These are phyloP conservation scores for Cytospora chrysosperma DNA, from an alignment of 2,329 filamentous ascomycete species.

Conservation along the genomic window DNA sequence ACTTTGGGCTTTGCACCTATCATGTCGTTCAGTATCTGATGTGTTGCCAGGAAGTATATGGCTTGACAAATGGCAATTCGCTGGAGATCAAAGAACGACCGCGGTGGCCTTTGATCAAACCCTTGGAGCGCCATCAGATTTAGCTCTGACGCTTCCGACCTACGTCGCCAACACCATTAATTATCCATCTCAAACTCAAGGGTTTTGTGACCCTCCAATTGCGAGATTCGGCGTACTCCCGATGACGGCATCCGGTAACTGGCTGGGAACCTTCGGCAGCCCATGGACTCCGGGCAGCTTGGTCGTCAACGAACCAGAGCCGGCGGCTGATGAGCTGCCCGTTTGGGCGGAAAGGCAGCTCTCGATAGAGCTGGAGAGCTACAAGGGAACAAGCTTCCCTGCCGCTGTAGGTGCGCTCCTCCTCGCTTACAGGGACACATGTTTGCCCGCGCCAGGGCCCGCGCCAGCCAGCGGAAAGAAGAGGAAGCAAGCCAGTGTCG, in stretches of 20 bases:
- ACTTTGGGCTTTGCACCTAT: neutral
- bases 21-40: neutral
- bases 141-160: constrained; percentile 2
- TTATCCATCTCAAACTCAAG: neutral
- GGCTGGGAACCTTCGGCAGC: neutral
- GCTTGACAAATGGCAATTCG: neutral
- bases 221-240: neutral
- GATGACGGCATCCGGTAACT: neutral
- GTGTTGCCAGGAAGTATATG: constrained; percentile 8
- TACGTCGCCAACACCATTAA: neutral
- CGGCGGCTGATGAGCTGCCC: neutral
- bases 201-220: neutral
- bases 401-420: constrained; percentile 11
- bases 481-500: neutral
- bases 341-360: constrained; percentile 15
- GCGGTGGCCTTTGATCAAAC: neutral
- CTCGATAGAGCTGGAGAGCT: neutral
- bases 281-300: neutral
- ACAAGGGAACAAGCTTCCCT: constrained; percentile 1
- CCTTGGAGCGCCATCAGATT: neutral
- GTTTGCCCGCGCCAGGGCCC: neutral
- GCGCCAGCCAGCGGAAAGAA: neutral
- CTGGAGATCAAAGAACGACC: neutral
- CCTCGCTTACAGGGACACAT: constrained; percentile 2
- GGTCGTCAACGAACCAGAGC: neutral